These are phyloP conservation scores for Penicillium paxilli DNA, from an alignment of 495 filamentous ascomycete species.

Conservation along the genomic window DNA sequence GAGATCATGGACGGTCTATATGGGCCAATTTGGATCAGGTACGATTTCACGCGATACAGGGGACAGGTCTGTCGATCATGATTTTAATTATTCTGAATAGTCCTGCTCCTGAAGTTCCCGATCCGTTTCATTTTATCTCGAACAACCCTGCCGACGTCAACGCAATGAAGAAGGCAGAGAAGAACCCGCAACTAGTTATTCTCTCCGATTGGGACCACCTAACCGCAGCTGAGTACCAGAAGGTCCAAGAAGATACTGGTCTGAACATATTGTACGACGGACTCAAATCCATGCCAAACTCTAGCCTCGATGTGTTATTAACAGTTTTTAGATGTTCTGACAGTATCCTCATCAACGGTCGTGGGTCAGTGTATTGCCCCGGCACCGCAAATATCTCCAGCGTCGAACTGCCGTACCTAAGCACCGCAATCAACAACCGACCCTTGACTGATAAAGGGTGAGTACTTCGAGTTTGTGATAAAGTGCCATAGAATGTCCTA, in stretches of 20 bases:
- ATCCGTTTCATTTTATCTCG: slow-evolving; percentile 51
- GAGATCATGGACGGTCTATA: slow-evolving; percentile 54
- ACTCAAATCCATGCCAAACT: not conserved
- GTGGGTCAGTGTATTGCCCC: slow-evolving; percentile 51
- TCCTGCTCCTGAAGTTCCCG: slow-evolving; percentile 27
- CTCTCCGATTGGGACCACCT: slow-evolving; percentile 55
- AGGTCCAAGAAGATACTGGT: slow-evolving; percentile 34
- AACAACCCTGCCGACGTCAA: slow-evolving; percentile 34
- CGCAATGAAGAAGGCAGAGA: slow-evolving; percentile 48
- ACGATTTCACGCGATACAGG: not conserved
- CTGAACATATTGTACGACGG: slow-evolving; percentile 37
- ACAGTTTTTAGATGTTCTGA: slow-evolving; percentile 38
- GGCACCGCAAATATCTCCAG: slow-evolving; percentile 30
- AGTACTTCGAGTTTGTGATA: not conserved
- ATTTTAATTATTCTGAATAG: slow-evolving; percentile 18
- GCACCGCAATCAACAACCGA: slow-evolving; percentile 25
- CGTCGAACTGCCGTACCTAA: slow-evolving; percentile 33
- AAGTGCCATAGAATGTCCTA: not conserved
- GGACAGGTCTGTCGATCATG: not conserved
- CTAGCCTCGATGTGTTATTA: not conserved
- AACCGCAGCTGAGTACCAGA: slow-evolving; percentile 44
- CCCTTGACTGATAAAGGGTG: slow-evolving; percentile 54
- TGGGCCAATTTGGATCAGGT: slow-evolving; percentile 48
- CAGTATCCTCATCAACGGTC: slow-evolving; percentile 53
- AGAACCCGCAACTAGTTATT: slow-evolving; percentile 45